Evolutionary conservation across 2,329 filamentous ascomycete species (phyloP), one percentile per base, ranked within the genome.

Genomic region (Colletotrichum sp.): DNA sequence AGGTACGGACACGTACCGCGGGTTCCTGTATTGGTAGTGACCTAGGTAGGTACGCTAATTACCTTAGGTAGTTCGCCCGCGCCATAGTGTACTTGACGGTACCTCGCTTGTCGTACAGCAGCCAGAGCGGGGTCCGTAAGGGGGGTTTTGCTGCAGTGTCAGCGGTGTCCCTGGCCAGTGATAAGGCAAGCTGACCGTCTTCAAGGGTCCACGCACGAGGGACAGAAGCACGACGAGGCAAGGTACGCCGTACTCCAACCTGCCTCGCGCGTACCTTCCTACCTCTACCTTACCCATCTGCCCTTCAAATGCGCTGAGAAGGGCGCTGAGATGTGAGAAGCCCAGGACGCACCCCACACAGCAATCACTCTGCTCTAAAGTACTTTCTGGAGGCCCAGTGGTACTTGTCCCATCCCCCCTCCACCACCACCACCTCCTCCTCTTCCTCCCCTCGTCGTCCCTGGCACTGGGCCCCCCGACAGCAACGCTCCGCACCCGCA

Each of bases 161-260:
- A 64, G 34, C 57, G 49, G 49, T 52, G 57, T 52, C 64, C 74
- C 70, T 76, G 64, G 59, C 70, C 74, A 59, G 65, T 76, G 59
- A 74, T 60, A 74, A 36, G 65, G 74, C 64, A 21, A 39, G 59
- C 34, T 64, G 18, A 24, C 52, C 28, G 28, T 76, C 64, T 69
- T 74, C 74, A 76, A 76, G 74, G 74, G 74, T 76, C 74, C 74
- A 74, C 59, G 74, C 65, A 73, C 57, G 71, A 70, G 64, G 71
- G 32, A 30, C 10, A 71, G 32, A 66, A 64, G 70, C 39, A 57
- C 68, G 70, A 36, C 65, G 39, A 66, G 70, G 74, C 32, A 57
- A 73, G 73, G 49, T 60, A 69, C 59, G 70, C 39, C 32, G 70
- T 73, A 73, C 64, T 44, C 59, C 60, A 64, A 21, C 24, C 24